Percentiles rank a stretch among this genome's conserved stretches.
phyloP scores from a whole-genome alignment of 2,329 filamentous ascomycete species.

The Trichophyton schoenleinii region DNA sequence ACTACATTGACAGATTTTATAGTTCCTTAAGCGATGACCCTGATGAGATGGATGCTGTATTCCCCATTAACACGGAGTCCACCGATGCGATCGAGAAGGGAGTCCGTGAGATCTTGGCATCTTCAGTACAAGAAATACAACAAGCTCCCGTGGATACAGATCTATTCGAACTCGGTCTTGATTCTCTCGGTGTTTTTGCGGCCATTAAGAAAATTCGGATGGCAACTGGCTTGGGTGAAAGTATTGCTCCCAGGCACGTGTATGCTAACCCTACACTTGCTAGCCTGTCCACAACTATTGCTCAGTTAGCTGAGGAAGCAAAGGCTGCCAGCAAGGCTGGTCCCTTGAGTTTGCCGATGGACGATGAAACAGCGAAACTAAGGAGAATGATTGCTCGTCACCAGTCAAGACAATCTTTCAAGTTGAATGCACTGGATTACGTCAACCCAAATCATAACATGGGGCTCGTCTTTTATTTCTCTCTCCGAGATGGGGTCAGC shows the following conservation, averaged over 20 bases:
- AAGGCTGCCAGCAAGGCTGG: neutral
- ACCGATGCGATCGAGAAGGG: neutral
- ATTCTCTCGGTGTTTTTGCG: slow-evolving; percentile 13
- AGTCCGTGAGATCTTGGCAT: neutral
- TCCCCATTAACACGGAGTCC: neutral
- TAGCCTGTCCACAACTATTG: neutral
- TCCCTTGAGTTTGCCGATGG: neutral
- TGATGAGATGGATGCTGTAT: neutral
- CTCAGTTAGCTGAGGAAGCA: neutral
- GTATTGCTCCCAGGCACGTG: neutral
- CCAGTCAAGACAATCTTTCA: neutral
- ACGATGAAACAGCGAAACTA: neutral
- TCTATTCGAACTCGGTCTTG: slow-evolving; percentile 15
- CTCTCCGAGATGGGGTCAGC: neutral
- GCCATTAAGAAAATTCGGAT: slow-evolving; percentile 1
- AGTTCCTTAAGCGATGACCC: neutral
- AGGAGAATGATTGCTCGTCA: neutral
- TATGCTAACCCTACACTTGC: slow-evolving; percentile 3
- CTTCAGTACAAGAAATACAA: neutral
- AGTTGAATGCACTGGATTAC: slow-evolving; percentile 4
- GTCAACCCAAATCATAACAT: slow-evolving; percentile 4
- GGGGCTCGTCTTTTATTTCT: slow-evolving; percentile 4
- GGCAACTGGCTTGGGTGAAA: neutral
- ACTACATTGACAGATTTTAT: slow-evolving; percentile 10
- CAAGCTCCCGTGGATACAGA: slow-evolving; percentile 4